Conservation (phyloP, 2,329 filamentous ascomycete species). For the Cladosporium sp. region DNA sequence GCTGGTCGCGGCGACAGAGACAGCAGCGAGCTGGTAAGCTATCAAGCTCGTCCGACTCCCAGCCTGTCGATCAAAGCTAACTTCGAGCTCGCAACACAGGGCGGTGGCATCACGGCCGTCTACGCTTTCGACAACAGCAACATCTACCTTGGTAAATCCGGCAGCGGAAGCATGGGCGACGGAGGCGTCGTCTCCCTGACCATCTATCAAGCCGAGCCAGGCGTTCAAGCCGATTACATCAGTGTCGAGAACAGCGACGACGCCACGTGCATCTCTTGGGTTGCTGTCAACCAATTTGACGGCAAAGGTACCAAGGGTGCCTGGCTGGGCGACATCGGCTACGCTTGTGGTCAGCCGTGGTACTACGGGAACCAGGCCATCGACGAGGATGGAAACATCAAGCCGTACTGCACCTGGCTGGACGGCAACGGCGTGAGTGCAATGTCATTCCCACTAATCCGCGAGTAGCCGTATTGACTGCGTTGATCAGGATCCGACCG, state of each 20-base stretch:
- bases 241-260: neutral
- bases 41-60: neutral
- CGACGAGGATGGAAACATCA: neutral
- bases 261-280: neutral
- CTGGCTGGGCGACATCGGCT: neutral
- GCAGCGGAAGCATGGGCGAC: neutral
- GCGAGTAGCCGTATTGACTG: neutral
- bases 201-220: neutral
- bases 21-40: neutral
- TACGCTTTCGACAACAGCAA: neutral
- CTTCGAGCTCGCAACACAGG: neutral
- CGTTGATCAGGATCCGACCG: neutral
- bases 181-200: neutral
- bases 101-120: neutral
- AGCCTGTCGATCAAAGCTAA: neutral
- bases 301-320: neutral
- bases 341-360: neutral
- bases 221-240: neutral
- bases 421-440: neutral
- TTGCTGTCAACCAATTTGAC: neutral
- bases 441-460: neutral
- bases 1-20: neutral
- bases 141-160: neutral
- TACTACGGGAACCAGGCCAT: neutral
- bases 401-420: neutral